phyloP scores from a whole-genome alignment of 2,329 filamentous ascomycete genomes.

The Ophiostoma triangulosporum region DNA sequence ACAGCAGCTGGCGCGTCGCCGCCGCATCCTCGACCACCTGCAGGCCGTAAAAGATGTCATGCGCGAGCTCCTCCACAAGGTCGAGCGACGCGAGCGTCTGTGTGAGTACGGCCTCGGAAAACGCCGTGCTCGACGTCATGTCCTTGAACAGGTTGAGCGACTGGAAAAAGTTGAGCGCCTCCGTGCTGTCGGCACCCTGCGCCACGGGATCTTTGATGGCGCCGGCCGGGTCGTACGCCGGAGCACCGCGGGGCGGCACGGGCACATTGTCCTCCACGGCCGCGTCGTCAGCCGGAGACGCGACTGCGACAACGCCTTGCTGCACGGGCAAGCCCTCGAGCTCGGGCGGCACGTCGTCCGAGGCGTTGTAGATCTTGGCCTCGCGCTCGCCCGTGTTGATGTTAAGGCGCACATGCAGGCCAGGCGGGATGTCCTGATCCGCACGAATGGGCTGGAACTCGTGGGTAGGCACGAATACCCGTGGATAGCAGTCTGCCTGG shows the following conservation, averaged over 20 bases:
- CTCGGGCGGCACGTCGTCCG: conserved; percentile 29
- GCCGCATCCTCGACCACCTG: conserved; percentile 44
- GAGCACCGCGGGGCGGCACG: conserved; percentile 33
- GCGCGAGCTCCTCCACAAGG: conserved; percentile 47
- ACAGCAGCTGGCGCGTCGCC: conserved; percentile 41
- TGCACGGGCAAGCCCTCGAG: conserved; percentile 40
- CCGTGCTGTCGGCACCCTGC: conserved; percentile 14
- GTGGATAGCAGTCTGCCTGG: conserved; percentile 50
- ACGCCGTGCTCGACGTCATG: conserved; percentile 7
- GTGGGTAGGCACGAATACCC: conserved; percentile 47
- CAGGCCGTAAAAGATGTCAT: conserved; percentile 57
- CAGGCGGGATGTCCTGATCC: conserved; percentile 51
- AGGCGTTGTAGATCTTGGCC: conserved; percentile 50
- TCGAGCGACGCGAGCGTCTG: conserved; percentile 31
- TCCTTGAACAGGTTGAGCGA: conserved; percentile 38
- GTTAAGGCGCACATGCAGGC: conserved; percentile 53
- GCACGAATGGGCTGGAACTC: conserved; percentile 50
- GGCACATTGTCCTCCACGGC: conserved; percentile 10
- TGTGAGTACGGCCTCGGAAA: background rate
- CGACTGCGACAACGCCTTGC: conserved; percentile 39
- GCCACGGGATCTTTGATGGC: conserved; percentile 39
- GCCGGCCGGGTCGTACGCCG: conserved; percentile 42
- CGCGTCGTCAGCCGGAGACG: conserved; percentile 23
- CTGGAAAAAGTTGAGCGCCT: conserved; percentile 29
- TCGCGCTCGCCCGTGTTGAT: conserved; percentile 50